Base-by-base conservation (phyloP, 306 rosid genomes). In the Sindora glabra region DNA sequence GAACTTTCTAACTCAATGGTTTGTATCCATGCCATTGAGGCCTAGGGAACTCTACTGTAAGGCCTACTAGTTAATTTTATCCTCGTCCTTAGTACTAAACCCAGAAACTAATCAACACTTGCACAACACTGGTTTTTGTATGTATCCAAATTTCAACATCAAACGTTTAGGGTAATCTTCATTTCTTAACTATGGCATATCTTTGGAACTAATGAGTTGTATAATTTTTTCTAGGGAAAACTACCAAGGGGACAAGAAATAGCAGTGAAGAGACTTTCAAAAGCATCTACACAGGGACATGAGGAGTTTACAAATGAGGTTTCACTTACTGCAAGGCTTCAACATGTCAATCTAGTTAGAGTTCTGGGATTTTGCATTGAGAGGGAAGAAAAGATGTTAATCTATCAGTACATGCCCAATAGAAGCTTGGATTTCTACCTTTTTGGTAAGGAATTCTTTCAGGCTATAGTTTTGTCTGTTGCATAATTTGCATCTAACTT, bases 191-290 rank as follows among this genome's bases (percentile, higher is more conserved):
- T 12, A 11, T 33, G 10, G 34, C 19, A 37, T 56, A 21, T 56
- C n/a, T 18, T 8, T 36, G 38, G 9, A 12, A 23, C 44, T 14
- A 6, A 38, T 5, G 18, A 1, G 18, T 1, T 10, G 33, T 8
- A 55, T 12, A 18, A 2, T 8, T 15, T 17, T 5, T 24, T 36
- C 8, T 22, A 61, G 69, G 75, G 75, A 26, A 54, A 26, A 26
- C 40, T 70, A 32, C 16, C 14, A 1, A 25, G 48, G 6, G 75
- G 69, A n/a, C 36, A 36, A 16, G 70, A 53, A 34, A 26, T 70
- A 5, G 75, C 70, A 6, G 57, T 69, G 21, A 69, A 69, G 44
- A 59, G 68, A 37, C 67, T 69, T 19, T 59, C 75, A 18, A 62
- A 45, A 39, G 46, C 41, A 10, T 69, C 74, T 2, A 36, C 46